phyloP scores from a whole-genome alignment of 148 eudicot species.

The Persicaria tinctoria region DNA sequence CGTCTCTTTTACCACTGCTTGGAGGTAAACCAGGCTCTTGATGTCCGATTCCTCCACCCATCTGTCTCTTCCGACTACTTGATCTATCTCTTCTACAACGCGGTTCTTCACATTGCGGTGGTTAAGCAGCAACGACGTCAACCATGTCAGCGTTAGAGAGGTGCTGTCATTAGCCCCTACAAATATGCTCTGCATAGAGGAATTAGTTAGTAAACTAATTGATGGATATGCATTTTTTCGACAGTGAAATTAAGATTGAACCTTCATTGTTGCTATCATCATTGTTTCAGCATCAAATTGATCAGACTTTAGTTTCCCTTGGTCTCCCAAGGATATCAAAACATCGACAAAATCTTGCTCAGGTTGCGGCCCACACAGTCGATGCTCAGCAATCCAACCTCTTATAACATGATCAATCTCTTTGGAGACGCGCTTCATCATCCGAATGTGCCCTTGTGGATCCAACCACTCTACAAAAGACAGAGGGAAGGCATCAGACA shows the following conservation, averaged over 20 bases:
- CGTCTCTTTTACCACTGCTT: conserved; percentile 23
- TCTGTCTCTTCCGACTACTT: conserved; percentile 19
- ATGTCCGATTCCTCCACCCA: conserved; percentile 26
- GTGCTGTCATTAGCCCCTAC: conserved; percentile 22
- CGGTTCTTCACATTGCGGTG: conserved; percentile 8
- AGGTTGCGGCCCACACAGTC: not conserved
- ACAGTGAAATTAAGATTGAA: not conserved
- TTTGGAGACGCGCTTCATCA: conserved; percentile 8
- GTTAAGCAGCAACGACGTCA: conserved; percentile 14
- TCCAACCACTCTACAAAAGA: conserved; percentile 19
- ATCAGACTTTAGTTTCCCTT: conserved; percentile 1
- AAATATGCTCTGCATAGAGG: conserved; percentile 15
- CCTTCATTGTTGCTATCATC: conserved; percentile 19
- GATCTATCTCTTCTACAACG: conserved; percentile 22
- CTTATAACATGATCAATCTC: conserved; percentile 16
- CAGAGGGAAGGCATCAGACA: conserved; percentile 23
- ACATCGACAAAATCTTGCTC: conserved; percentile 25
- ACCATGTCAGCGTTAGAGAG: conserved; percentile 16
- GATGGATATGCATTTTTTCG: too few species aligned
- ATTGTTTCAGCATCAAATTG: conserved; percentile 2
- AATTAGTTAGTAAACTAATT: not conserved
- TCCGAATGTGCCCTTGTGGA: not conserved
- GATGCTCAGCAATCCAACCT: conserved; percentile 19
- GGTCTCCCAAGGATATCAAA: conserved; percentile 11
- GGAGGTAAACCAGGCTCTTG: conserved; percentile 18